Conservation (phyloP, 352 stramenopile genomes). For the Globisporangium nunn region DNA sequence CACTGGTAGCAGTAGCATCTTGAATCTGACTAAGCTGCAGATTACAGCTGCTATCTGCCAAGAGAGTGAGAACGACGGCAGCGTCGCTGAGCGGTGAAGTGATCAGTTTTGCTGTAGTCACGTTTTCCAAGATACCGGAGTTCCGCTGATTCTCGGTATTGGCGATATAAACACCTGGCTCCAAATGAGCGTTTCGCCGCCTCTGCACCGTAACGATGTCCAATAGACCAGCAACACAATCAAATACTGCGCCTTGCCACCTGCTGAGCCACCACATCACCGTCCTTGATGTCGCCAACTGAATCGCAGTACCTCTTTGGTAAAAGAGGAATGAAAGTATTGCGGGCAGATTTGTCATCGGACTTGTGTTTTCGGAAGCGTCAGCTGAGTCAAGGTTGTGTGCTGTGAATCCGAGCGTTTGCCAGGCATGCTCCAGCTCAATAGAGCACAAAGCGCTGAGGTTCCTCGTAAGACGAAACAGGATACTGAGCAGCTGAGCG, state of each 20-base stretch:
- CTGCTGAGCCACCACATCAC: constrained; percentile 62
- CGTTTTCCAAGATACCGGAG: not conserved
- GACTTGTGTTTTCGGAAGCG: not conserved
- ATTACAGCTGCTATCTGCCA: constrained; percentile 25
- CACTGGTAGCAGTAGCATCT: not conserved
- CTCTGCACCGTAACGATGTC: constrained; percentile 1
- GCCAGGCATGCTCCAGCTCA: constrained; percentile 60
- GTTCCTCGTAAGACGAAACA: constrained; percentile 48
- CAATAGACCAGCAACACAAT: constrained; percentile 27
- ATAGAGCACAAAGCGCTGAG: constrained; percentile 30
- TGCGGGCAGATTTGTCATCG: constrained; percentile 13
- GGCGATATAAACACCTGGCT: not conserved
- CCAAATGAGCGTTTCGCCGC: not conserved
- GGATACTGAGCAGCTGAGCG: constrained; percentile 24
- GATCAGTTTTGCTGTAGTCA: not conserved
- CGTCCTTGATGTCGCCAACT: constrained; percentile 40
- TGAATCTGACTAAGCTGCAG: constrained; percentile 2
- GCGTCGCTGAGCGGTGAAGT: constrained; percentile 25
- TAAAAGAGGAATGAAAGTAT: constrained; percentile 45
- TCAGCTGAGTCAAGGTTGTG: constrained; percentile 10
- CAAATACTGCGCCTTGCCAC: constrained; percentile 42
- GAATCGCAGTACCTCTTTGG: constrained; percentile 23
- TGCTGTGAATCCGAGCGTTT: constrained; percentile 42
- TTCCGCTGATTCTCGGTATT: too few relatives aligned
- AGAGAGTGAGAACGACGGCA: constrained; percentile 23